Evolutionary conservation across 371 early-diverging fungal genomes (phyloP).

Genomic region (Syncephalastrum contaminatum): DNA sequence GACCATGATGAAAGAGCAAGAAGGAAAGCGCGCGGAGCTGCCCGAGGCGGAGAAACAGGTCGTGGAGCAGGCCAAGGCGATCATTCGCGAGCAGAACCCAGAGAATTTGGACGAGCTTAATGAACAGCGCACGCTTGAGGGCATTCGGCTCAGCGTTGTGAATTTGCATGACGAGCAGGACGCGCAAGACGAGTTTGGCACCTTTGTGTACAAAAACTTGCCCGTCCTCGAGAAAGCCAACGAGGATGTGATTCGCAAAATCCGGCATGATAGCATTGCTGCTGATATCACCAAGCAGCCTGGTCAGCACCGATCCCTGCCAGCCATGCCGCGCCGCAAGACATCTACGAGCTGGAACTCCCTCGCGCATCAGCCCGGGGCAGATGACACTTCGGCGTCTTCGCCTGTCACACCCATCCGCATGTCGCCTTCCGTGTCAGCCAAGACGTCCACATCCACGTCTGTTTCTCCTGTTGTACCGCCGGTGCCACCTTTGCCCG

Average conservation of each 20-base stretch:
- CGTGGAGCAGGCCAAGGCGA: conserved; percentile 41
- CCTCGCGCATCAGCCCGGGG: no score
- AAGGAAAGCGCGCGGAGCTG: conserved; percentile 14
- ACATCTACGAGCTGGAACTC: no score
- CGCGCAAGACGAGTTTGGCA: conserved; percentile 78
- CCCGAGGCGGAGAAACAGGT: conserved; percentile 23
- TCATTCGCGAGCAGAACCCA: conserved; percentile 44
- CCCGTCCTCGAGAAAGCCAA: conserved; percentile 88
- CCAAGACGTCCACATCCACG: neutral
- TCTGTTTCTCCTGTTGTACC: no score
- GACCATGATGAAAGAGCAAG: conserved; percentile 46
- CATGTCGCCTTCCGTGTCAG: conserved; percentile 4
- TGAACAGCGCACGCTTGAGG: neutral
- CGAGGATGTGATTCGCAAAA: conserved; percentile 71
- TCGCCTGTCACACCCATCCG: neutral
- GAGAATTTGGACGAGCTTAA: conserved; percentile 20
- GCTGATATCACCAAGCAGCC: conserved; percentile 14
- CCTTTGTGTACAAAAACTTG: conserved; percentile 90
- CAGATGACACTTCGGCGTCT: neutral
- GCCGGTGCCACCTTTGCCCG: no score
- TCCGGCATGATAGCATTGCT: conserved; percentile 51
- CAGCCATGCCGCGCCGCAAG: conserved; percentile 9
- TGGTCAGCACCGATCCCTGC: conserved; percentile 9
- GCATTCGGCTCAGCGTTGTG: neutral
- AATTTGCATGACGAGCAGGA: neutral